phyloP scores from a whole-genome alignment of 225 moss, liverwort and hornwort species.

The Straminergon stramineum region DNA sequence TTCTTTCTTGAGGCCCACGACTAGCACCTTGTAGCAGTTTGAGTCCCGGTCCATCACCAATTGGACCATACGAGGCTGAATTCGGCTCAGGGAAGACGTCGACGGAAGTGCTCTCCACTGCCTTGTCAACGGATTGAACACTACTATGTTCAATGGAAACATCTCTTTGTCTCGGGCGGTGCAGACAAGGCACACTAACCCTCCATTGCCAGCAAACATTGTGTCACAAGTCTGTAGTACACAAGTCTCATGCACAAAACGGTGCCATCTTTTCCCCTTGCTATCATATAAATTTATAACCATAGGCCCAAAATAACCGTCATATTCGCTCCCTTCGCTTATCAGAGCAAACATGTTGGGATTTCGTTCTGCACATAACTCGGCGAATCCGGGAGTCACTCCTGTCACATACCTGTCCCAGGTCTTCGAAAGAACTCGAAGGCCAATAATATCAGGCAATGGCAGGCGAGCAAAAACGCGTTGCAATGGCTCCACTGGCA shows the following conservation, averaged over 20 bases:
- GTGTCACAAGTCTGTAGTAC: neutral
- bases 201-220: neutral
- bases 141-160: neutral
- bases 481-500: neutral
- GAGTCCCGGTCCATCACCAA: neutral
- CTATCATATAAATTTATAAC: neutral
- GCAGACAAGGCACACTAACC: neutral
- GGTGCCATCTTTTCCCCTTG: neutral
- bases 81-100: no score
- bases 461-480: neutral
- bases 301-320: no score
- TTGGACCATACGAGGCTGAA: neutral
- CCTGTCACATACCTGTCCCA: neutral
- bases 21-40: neutral
- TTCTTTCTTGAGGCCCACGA: neutral
- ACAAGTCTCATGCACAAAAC: neutral
- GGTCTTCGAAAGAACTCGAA: neutral
- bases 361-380: neutral
- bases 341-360: neutral
- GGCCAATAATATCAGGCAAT: neutral
- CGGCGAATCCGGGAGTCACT: neutral
- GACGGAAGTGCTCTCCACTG: neutral
- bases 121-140: neutral
- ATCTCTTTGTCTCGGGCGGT: neutral
- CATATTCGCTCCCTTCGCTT: neutral